Percentiles rank a stretch among this genome's conserved stretches.
Conservation (phyloP, 345 rosid genomes). For the Aurinia saxatilis region DNA sequence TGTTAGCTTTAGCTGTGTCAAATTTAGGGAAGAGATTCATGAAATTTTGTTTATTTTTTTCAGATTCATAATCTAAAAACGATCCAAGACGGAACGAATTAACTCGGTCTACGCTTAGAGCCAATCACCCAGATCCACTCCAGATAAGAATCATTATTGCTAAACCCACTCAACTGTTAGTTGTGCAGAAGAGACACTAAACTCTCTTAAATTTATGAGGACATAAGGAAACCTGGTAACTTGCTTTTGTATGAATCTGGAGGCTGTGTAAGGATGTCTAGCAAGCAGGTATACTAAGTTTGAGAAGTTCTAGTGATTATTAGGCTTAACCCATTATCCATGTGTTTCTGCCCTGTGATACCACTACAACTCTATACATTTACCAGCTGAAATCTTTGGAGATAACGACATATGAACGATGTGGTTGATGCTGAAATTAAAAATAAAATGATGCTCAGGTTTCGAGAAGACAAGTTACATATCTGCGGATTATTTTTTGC, state of each 20-base stretch:
- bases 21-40: too few relatives aligned
- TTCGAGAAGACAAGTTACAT: constrained; percentile 90
- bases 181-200: too few relatives aligned
- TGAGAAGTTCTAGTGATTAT: background rate
- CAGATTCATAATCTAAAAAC: too few relatives aligned
- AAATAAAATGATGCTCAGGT: constrained; percentile 92
- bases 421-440: constrained; percentile 77
- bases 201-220: too few relatives aligned
- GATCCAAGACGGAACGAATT: too few relatives aligned
- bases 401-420: constrained; percentile 80
- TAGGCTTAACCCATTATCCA: background rate
- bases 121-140: too few relatives aligned
- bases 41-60: too few relatives aligned
- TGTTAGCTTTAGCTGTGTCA: too few relatives aligned
- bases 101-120: too few relatives aligned
- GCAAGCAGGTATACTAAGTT: constrained; percentile 62
- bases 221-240: too few relatives aligned
- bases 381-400: constrained; percentile 80
- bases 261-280: constrained; percentile 72
- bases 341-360: background rate
- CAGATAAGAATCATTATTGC: too few relatives aligned
- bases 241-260: constrained; percentile 53
- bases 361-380: background rate
- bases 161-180: too few relatives aligned
- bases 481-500: constrained; percentile 54